Percentiles rank a stretch among this genome's conserved stretches.
Conservation (phyloP, 2,329 filamentous ascomycete species). For the Malbranchea cinnamomea region DNA sequence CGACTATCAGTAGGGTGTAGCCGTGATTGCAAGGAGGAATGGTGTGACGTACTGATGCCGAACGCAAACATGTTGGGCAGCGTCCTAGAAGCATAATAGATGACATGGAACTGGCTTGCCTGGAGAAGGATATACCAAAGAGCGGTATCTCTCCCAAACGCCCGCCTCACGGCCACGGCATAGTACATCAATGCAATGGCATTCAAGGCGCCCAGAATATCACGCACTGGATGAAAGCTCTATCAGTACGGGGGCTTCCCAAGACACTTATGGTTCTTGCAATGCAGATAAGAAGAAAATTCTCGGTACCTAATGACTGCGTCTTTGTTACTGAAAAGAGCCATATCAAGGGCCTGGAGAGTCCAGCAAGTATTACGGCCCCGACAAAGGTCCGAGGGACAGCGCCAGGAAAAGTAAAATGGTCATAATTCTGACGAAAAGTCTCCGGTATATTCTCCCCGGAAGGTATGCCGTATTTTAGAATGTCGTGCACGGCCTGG, state of each 20-base stretch:
- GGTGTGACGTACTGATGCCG: conserved; percentile 50
- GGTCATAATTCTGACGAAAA: conserved; percentile 60
- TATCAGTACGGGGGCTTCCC: no score
- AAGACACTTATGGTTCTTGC: no score
- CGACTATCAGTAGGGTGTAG: background rate
- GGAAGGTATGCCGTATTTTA: conserved; percentile 62
- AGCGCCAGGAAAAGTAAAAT: conserved; percentile 76
- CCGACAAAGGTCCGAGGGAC: conserved; percentile 87
- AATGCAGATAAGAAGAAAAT: background rate
- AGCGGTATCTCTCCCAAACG: conserved; percentile 53
- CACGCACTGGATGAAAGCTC: conserved; percentile 44
- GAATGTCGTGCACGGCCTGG: conserved; percentile 81
- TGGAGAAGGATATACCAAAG: conserved; percentile 71
- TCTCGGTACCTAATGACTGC: conserved; percentile 39
- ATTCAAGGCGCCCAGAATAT: conserved; percentile 65
- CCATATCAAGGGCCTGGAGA: conserved; percentile 52
- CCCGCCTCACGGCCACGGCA: conserved; percentile 44
- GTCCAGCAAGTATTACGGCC: conserved; percentile 55
- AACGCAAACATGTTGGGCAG: conserved; percentile 97
- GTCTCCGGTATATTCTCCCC: conserved; percentile 36
- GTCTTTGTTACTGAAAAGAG: conserved; percentile 42
- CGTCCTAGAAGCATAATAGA: conserved; percentile 84
- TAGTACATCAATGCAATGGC: conserved; percentile 53
- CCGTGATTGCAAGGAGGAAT: background rate
- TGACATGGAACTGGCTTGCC: conserved; percentile 74